A percentile compares a stretch with the other conserved stretches of the same genome.
Evolutionary conservation across 75 land plant genomes (phyloP).

Genomic region (Cupressus sempervirens): DNA sequence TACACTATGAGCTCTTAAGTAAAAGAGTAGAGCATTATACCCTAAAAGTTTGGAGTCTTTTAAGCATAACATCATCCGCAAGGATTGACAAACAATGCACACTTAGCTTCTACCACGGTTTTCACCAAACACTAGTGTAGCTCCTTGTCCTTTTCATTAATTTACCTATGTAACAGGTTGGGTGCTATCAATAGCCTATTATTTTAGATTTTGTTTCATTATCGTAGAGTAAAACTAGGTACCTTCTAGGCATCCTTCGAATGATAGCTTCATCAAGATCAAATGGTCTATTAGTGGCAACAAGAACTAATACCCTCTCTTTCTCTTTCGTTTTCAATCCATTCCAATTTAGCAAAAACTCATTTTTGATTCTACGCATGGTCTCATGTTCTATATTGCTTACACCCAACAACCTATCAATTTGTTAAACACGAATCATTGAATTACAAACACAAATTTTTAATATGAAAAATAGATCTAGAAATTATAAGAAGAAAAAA

Average conservation of each 20-base stretch:
- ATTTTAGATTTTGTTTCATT: too few species aligned
- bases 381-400: slow-evolving; percentile 78
- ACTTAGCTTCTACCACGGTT: too few species aligned
- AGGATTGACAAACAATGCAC: too few species aligned
- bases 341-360: slow-evolving; percentile 29
- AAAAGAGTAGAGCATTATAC: too few species aligned
- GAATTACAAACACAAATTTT: not conserved
- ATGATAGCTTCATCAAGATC: slow-evolving; percentile 89
- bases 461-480: not conserved
- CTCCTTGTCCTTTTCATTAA: too few species aligned
- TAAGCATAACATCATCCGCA: too few species aligned
- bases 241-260: slow-evolving; percentile 45
- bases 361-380: slow-evolving; percentile 88
- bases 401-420: slow-evolving; percentile 84
- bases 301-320: slow-evolving; percentile 25
- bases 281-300: slow-evolving; percentile 29
- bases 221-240: not conserved
- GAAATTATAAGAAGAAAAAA: too few species aligned
- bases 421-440: slow-evolving; percentile 26
- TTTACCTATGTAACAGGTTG: too few species aligned
- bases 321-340: slow-evolving; percentile 23
- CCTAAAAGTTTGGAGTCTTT: too few species aligned
- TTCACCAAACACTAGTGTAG: too few species aligned
- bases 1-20: too few species aligned
- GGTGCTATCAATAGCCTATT: too few species aligned